Percentiles rank a stretch among this genome's conserved stretches.
These are phyloP conservation scores for Starmerella powellii DNA, from an alignment of 805 yeast species.

Conservation along the genomic window DNA sequence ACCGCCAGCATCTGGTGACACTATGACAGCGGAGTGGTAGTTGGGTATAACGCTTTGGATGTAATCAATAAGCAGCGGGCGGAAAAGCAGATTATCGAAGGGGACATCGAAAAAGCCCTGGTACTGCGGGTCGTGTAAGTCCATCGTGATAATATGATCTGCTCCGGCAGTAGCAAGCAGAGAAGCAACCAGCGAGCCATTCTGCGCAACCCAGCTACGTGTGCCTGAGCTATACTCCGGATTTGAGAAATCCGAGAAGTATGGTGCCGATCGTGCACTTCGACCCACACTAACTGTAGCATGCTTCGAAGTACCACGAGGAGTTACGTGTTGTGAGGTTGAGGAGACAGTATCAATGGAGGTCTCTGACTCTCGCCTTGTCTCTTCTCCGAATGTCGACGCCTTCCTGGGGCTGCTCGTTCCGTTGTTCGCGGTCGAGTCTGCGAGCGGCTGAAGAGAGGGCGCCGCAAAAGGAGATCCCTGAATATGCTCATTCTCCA, in stretches of 20 bases:
- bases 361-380: neutral
- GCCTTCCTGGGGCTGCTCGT: constrained; percentile 19
- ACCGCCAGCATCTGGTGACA: constrained; percentile 98
- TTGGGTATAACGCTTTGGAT: constrained; percentile 67
- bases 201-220: constrained; percentile 91
- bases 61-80: constrained; percentile 77
- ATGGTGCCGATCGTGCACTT: neutral
- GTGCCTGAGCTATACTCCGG: constrained; percentile 44
- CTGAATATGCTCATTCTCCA: neutral
- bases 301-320: neutral
- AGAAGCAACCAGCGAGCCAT: constrained; percentile 85
- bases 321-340: no score
- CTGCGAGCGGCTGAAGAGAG: neutral
- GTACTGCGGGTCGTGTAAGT: constrained; percentile 92
- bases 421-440: neutral
- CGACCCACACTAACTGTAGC: neutral
- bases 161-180: constrained; percentile 87
- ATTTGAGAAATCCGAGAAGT: constrained; percentile 25
- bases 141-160: constrained; percentile 94
- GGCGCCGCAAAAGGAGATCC: neutral
- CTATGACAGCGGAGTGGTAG: constrained; percentile 74
- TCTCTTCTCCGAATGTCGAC: constrained; percentile 19
- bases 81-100: constrained; percentile 83
- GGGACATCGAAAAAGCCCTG: constrained; percentile 96
- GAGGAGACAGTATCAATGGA: no score